Evolutionary conservation across 108 stramenopile species (phyloP), one percentile per base, ranked within the genome.

Genomic region (Cyclotella cryptica): DNA sequence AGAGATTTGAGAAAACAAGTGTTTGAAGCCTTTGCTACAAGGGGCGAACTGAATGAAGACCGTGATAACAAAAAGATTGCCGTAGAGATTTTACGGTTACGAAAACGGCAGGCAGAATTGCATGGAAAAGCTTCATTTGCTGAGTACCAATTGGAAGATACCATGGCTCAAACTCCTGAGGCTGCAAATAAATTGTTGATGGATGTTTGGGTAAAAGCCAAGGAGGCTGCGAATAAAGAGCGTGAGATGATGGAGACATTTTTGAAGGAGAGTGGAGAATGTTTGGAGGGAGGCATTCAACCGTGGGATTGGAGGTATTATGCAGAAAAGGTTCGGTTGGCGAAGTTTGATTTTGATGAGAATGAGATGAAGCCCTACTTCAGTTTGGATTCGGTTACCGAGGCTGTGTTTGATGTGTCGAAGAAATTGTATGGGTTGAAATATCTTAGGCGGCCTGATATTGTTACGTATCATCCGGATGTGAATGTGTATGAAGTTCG

Each of bases 281-380:
- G 41, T n/a, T 67, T 91, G 65, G 83, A 88, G 53, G 86, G 84
- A n/a, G 88, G 88, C 5, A 82, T 93, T 46, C 79, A 91, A 68
- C 74, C 90, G 0, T 91, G 90, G 90, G 92, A 93, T 88, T 93
- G 92, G 92, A 69, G 92, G 11, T 93, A 79, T 62, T 89, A 89
- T 59, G 92, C 92, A 7, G 89, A 90, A 51, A 78, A 90, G 51
- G 92, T 93, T 6, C 76, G 89, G 3, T 70, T 80, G 7, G 87
- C 87, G 30, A 88, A 87, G 64, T 93, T 87, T 64, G 80, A 88
- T 69, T 90, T 91, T 69, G 92, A 93, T 54, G 92, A 93, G 53
- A 75, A 66, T 67, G 73, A 87, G 30, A 62, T 93, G 77, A 90
- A 90, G 62, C 92, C 92, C 0, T 93, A 93, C 51, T 69, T 93